Base-by-base conservation (phyloP, 2,329 filamentous ascomycete genomes). In the Raffaelea deltoideospora region DNA sequence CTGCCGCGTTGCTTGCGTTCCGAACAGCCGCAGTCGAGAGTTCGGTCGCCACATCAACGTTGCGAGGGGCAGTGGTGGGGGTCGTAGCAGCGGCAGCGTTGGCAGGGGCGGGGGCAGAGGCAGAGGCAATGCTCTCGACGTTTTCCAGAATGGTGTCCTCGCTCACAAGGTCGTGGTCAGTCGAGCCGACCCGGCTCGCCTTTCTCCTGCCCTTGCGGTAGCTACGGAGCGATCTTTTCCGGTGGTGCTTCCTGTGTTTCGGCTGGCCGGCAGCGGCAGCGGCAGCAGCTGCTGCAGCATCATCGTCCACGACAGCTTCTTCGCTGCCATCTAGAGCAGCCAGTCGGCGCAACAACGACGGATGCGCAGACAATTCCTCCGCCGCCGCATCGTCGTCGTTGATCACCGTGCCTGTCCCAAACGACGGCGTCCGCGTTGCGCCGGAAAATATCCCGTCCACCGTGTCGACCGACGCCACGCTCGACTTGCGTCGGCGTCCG, bases 391-490 rank as follows among this genome's bases (percentile, higher is more conserved):
- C 60, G 3, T 66, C 63, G 5, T 47, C 40, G 13, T 42, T 40
- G 8, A 48, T 49, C 10, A 17, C 28, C 23, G 52, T 54, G 8
- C 49, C 53, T 4, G 56, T 57, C 18, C 57, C 59, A 30, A 63
- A 56, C 2, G 65, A 68, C 1, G 61, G 55, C 6, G 58, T 57
- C 4, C 58, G 56, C 10, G 53, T 58, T 7, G 45, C 44, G 15
- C 43, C 48, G 8, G 43, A 47, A 21, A 41, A 32, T 3, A 37
- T 15, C n/a, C 34, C 39, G 4, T 57, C 52, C 14, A 50, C 48
- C 3, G 66, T 72, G 13, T 83, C 79, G 41, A 72, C 71, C 17
- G 49, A 51, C 4, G 69, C 75, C 21, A 72, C 76, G 49, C 71
- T 77, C 31, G 64, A 64, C 48, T 72, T 80, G 3, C 75, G 79